Conservation (phyloP, 495 filamentous ascomycete genomes). For the Niebla homalea region DNA sequence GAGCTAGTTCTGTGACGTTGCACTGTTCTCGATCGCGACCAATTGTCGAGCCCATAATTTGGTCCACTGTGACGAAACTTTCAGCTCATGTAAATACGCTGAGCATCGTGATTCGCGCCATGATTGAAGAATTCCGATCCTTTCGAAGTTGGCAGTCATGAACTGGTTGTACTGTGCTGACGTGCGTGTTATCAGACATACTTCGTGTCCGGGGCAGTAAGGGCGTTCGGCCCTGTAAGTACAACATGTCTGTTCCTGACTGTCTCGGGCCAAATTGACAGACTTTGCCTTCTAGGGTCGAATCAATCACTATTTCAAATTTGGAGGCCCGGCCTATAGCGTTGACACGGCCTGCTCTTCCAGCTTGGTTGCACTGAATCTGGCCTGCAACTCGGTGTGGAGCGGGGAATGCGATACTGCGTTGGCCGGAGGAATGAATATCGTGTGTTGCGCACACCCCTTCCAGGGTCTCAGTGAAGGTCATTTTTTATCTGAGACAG, state of each 20-base stretch:
- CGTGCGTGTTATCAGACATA: slow-evolving; percentile 17
- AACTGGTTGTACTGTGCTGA: too few species aligned
- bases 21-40: too few species aligned
- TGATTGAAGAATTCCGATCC: too few species aligned
- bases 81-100: too few species aligned
- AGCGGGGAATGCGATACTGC: slow-evolving; percentile 26
- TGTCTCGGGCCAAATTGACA: too few species aligned
- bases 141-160: too few species aligned
- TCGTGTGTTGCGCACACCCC: slow-evolving; percentile 24
- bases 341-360: slow-evolving; percentile 28
- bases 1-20: too few species aligned
- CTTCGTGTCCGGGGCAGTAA: slow-evolving; percentile 26
- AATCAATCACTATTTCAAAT: slow-evolving; percentile 22
- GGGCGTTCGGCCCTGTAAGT: slow-evolving; percentile 25
- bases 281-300: slow-evolving; percentile 4
- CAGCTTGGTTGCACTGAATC: slow-evolving; percentile 22
- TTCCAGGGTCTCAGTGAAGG: slow-evolving; percentile 22
- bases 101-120: too few species aligned
- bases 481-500: slow-evolving; percentile 25
- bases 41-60: too few species aligned
- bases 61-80: too few species aligned
- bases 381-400: slow-evolving; percentile 26
- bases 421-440: slow-evolving; percentile 28
- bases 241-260: too few species aligned
- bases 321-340: slow-evolving; percentile 16